phyloP scores from a whole-genome alignment of 257 asterid species.

The Penstemon barbatus region DNA sequence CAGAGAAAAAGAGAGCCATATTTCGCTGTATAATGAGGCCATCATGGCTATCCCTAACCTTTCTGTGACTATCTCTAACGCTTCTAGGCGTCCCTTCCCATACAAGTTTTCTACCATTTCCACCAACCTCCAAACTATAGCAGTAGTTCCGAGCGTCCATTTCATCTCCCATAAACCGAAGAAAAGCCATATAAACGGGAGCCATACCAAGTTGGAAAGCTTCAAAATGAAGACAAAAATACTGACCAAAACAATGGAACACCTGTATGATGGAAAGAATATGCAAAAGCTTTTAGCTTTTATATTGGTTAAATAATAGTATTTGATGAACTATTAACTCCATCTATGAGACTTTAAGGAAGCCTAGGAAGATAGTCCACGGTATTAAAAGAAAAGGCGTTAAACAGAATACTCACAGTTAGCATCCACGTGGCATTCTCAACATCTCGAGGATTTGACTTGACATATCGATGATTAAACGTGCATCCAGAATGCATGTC shows the following conservation, averaged over 20 bases:
- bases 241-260: conserved; percentile 87
- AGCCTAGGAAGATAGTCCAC: too few species aligned
- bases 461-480: conserved; percentile 88
- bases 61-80: conserved; percentile 76
- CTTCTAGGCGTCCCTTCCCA: conserved; percentile 95
- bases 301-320: background rate
- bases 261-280: conserved; percentile 42
- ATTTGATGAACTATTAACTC: too few species aligned
- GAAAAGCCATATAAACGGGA: conserved; percentile 88
- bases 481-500: conserved; percentile 95
- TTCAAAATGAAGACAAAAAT: conserved; percentile 82
- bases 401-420: conserved; percentile 56
- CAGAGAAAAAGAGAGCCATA: conserved; percentile 85
- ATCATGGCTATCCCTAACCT: conserved; percentile 86
- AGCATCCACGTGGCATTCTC: conserved; percentile 97
- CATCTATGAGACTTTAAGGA: too few species aligned
- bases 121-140: conserved; percentile 90
- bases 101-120: conserved; percentile 74
- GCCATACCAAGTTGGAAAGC: conserved; percentile 91
- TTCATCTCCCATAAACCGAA: conserved; percentile 90
- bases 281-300: conserved; percentile 11
- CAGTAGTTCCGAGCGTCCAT: conserved; percentile 71
- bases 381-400: too few species aligned
- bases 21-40: conserved; percentile 75
- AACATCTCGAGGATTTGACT: conserved; percentile 90